Evolutionary conservation across 768 basidiomycete species (phyloP).

Genomic region (Podaxis pistillaris): DNA sequence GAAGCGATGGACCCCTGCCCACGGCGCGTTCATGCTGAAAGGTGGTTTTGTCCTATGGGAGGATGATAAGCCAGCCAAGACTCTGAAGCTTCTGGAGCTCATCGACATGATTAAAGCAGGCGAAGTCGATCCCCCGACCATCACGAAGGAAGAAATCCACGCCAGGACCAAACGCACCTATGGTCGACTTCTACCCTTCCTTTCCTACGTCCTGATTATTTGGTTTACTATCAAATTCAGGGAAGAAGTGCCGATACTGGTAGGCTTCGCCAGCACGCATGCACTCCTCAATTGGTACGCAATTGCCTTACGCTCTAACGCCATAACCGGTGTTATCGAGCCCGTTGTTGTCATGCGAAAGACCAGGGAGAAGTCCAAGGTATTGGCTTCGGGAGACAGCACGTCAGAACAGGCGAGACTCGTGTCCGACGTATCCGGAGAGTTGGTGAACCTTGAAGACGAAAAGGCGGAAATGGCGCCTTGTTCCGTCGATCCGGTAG

Average conservation of each 20-base stretch:
- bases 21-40: not conserved
- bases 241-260: not conserved
- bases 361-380: not conserved
- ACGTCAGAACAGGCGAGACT: not conserved
- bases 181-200: not conserved
- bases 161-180: not conserved
- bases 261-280: not conserved
- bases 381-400: not conserved
- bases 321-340: not conserved
- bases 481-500: not conserved
- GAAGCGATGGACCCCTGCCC: not conserved
- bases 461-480: not conserved
- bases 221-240: not conserved
- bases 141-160: not conserved
- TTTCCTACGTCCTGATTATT: not conserved
- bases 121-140: not conserved
- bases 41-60: not conserved
- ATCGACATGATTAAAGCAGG: not conserved
- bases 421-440: not conserved
- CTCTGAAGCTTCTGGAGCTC: not conserved
- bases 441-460: not conserved
- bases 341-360: not conserved
- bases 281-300: not conserved
- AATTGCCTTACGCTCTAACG: not conserved
- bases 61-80: not conserved